A percentile compares a stretch with the other conserved stretches of the same genome.
Conservation (phyloP, 331 rosid genomes). For the Malus hybrid region DNA sequence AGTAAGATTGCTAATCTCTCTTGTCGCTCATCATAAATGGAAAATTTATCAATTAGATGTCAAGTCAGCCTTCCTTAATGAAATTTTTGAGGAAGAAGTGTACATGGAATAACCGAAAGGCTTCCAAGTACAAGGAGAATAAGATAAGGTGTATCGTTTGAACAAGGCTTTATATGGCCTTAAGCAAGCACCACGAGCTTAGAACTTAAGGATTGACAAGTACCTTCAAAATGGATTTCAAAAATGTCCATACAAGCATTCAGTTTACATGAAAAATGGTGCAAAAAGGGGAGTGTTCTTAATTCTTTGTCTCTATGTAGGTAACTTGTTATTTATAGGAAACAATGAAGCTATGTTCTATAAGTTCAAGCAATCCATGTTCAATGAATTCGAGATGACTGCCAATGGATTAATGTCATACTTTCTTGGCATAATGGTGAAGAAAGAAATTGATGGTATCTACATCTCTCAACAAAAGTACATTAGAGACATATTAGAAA, state of each 20-base stretch:
- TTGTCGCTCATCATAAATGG: neutral
- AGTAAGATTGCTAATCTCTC: no score
- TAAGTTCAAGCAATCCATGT: neutral
- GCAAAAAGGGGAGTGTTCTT: neutral
- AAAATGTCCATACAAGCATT: neutral
- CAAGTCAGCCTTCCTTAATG: constrained; percentile 3
- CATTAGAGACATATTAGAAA: no score
- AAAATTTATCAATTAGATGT: constrained; percentile 1
- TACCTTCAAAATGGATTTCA: neutral
- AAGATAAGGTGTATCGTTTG: constrained; percentile 1
- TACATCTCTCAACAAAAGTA: no score
- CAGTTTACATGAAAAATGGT: neutral
- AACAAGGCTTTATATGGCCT: neutral
- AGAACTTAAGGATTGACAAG: neutral
- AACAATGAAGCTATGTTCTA: neutral
- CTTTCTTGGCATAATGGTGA: no score
- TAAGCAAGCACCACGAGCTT: neutral
- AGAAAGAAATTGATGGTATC: no score
- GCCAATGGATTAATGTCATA: no score
- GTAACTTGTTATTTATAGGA: neutral
- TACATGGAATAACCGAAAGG: constrained; percentile 3
- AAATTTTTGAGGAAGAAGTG: neutral
- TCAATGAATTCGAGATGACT: no score
- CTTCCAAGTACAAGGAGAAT: neutral
- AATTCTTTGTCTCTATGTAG: neutral